Conservation (phyloP, 148 eudicot species). For the Limonium bicolor region DNA sequence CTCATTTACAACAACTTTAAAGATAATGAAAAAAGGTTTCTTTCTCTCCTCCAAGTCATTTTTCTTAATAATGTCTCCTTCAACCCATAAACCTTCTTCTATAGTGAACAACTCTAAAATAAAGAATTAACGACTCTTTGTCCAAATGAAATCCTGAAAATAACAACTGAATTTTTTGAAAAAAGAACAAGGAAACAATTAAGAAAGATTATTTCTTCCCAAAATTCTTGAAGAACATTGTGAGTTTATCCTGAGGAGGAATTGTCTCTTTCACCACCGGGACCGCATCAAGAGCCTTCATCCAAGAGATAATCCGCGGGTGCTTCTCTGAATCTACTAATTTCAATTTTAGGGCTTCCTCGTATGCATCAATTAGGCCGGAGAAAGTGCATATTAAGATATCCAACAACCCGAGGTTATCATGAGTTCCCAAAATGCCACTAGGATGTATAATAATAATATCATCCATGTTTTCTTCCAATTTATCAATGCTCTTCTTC, state of each 20-base stretch:
- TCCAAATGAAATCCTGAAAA: too few species aligned
- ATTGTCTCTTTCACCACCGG: slow-evolving; percentile 9
- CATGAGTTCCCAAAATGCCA: not conserved
- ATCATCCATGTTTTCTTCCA: slow-evolving; percentile 13
- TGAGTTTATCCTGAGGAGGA: slow-evolving; percentile 8
- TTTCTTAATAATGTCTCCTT: too few species aligned
- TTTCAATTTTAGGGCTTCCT: slow-evolving; percentile 12
- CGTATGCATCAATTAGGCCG: not conserved
- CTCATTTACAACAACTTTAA: too few species aligned
- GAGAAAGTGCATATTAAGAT: slow-evolving; percentile 8
- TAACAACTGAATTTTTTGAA: too few species aligned
- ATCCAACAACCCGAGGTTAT: slow-evolving; percentile 12
- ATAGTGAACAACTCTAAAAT: too few species aligned
- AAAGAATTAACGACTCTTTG: too few species aligned
- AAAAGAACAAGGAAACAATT: too few species aligned
- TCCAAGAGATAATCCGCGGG: slow-evolving; percentile 8
- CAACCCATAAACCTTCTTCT: too few species aligned
- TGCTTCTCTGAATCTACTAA: slow-evolving; percentile 8
- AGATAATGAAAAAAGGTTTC: too few species aligned
- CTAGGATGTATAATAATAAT: slow-evolving; percentile 3
- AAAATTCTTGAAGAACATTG: slow-evolving; percentile 8
- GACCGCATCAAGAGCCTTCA: slow-evolving; percentile 6
- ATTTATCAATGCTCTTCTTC: slow-evolving; percentile 2
- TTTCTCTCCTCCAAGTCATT: too few species aligned
- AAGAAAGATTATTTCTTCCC: slow-evolving; percentile 1